Base-by-base conservation (phyloP, 1,284 basidiomycete species). In the Cryptococcus neoformans region DNA sequence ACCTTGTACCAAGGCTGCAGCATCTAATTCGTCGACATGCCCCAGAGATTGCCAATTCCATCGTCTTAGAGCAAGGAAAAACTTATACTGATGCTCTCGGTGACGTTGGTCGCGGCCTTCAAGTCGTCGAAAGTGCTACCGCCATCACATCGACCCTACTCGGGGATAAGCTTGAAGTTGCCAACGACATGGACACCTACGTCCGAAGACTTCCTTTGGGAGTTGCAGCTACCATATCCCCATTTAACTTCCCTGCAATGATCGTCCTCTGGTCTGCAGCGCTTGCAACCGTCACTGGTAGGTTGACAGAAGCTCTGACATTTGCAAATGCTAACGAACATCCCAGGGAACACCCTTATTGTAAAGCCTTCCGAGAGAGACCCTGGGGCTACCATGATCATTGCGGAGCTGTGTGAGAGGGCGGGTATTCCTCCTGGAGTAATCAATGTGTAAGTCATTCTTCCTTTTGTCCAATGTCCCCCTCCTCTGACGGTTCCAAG, bases 241-340 rank as follows among this genome's bases (percentile, higher is more conserved):
- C 93, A 8, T 95, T 93, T 81, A 94, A 94, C 75, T 94, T 93
- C 78, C 91, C 90, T 55, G 91, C 90, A 45, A 76, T 76, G 88
- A 97, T 98, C 68, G 93, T 94, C 0, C 82, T 98, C 9, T 97
- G 94, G 94, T 89, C 91, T 1, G 92, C 96, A 60, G 90, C 92
- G 10, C 85, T 80, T 56, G 73, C 75, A 40, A 73, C 73, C 34
- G 73, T 74, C 16, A 75, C 75, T 41, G 71, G 64, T 68, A 38
- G 51, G 62, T 50, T 44, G 17, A 7, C 12, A 40, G 9, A 38
- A 14, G 49, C 38, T n/a, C 28, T 28, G 44, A 48, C n/a, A 11
- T 35, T 8, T 7, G 6, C 44, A 14, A 7, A 37, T 16, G n/a
- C 17, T 47, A 21, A 39, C 17, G 87, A 88, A n/a, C 10, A 21